These are phyloP conservation scores for Stromatinia cepivora DNA, from an alignment of 2,329 filamentous ascomycete species.

Conservation along the genomic window DNA sequence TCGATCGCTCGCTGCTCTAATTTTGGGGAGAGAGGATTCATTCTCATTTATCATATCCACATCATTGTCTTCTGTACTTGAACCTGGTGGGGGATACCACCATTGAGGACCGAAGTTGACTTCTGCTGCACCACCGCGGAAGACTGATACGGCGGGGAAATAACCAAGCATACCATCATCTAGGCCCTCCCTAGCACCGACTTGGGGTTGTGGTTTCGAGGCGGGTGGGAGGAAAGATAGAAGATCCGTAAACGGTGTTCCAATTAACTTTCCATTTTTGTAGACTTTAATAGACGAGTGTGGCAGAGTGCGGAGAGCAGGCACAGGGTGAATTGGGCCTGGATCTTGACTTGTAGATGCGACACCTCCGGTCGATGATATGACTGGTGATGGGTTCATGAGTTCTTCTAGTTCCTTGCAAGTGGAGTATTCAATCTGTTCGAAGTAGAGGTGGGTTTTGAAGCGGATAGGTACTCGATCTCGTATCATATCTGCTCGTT, in stretches of 20 bases:
- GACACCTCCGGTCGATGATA: conserved; percentile 43
- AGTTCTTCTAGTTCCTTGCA: conserved; percentile 86
- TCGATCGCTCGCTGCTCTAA: conserved; percentile 67
- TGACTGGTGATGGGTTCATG: conserved; percentile 65
- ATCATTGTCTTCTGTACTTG: conserved; percentile 48
- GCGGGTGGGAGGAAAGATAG: conserved; percentile 90
- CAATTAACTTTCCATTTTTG: conserved; percentile 86
- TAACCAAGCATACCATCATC: conserved; percentile 96
- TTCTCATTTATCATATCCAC: conserved; percentile 50
- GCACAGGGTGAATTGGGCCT: conserved; percentile 68
- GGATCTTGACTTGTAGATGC: conserved; percentile 53
- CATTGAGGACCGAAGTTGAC: conserved; percentile 94
- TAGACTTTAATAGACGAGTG: conserved; percentile 85
- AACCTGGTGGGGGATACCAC: conserved; percentile 76
- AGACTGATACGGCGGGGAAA: conserved; percentile 90
- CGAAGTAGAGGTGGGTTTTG: conserved; percentile 91
- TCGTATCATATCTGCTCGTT: conserved; percentile 80
- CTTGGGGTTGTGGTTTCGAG: conserved; percentile 68
- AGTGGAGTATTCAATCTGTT: conserved; percentile 85
- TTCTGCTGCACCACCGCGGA: conserved; percentile 86
- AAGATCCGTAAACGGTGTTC: conserved; percentile 83
- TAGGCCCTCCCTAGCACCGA: conserved; percentile 79
- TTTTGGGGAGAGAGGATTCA: conserved; percentile 27
- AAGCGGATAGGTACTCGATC: conserved; percentile 94
- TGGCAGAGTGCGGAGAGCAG: conserved; percentile 82